Evolutionary conservation across 2,329 filamentous ascomycete genomes (phyloP).

Genomic region (Scortechinia acanthostroma): DNA sequence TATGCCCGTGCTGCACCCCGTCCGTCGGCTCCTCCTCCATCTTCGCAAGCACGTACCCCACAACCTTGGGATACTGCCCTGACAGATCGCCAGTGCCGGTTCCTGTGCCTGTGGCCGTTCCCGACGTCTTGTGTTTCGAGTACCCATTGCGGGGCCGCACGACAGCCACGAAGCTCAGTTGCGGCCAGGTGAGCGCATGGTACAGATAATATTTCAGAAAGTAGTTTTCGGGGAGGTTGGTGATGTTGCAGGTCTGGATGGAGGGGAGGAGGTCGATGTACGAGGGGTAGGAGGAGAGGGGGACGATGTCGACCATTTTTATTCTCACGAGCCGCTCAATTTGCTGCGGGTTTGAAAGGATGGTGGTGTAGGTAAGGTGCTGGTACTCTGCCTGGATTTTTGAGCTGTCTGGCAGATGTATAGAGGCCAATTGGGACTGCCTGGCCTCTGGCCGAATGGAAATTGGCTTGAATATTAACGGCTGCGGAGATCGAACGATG

Average conservation of each 20-base stretch:
- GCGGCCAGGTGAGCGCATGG: constrained; percentile 95
- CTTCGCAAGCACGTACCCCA: constrained; percentile 98
- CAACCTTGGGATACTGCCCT: constrained; percentile 91
- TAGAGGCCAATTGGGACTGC: too few species aligned
- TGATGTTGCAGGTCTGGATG: constrained; percentile 96
- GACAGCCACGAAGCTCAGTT: constrained; percentile 92
- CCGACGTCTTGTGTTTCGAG: neutral
- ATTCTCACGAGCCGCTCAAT: neutral
- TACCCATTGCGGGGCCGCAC: constrained; percentile 57
- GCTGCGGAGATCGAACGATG: too few species aligned
- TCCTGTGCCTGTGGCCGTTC: neutral
- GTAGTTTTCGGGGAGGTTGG: constrained; percentile 98
- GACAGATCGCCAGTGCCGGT: constrained; percentile 37
- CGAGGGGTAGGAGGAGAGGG: neutral
- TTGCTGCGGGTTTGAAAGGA: too few species aligned
- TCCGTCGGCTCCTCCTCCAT: constrained; percentile 97
- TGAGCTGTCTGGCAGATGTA: too few species aligned
- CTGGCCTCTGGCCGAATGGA: too few species aligned
- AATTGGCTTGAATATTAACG: too few species aligned
- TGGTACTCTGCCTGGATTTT: too few species aligned
- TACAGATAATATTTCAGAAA: constrained; percentile 99
- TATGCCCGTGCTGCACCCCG: constrained; percentile 88
- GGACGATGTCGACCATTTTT: constrained; percentile 3
- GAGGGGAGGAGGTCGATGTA: constrained; percentile 52
- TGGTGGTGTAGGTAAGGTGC: too few species aligned